Evolutionary conservation across 495 filamentous ascomycete species (phyloP).

Genomic region (Paragyromitra xinjiangensis): DNA sequence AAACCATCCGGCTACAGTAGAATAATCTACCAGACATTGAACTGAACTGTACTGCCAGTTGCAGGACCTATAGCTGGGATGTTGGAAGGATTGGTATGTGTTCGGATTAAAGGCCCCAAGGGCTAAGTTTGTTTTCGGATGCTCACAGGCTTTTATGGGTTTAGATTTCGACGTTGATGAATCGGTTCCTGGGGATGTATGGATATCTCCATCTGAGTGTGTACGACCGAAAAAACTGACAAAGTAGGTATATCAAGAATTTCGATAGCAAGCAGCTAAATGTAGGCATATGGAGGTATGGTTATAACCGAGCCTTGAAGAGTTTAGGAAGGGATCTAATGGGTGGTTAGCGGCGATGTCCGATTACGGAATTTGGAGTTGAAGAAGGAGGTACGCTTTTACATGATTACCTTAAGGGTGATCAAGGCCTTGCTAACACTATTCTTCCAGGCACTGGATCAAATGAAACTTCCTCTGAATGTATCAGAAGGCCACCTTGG

Average conservation of each 20-base stretch:
- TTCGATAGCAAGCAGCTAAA: slow-evolving; percentile 97
- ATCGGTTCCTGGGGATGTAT: slow-evolving; percentile 98
- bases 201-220: background rate
- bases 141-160: slow-evolving; percentile 59
- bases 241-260: slow-evolving; percentile 76
- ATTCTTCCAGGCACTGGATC: slow-evolving; percentile 75
- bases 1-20: background rate
- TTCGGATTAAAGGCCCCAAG: background rate
- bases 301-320: too few relatives aligned
- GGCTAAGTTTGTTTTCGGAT: background rate
- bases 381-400: slow-evolving; percentile 69
- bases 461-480: slow-evolving; percentile 93
- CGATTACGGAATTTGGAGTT: slow-evolving; percentile 90
- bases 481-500: slow-evolving; percentile 95
- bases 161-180: slow-evolving; percentile 81
- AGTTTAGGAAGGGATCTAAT: slow-evolving; percentile 5
- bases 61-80: slow-evolving; percentile 59
- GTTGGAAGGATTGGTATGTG: slow-evolving; percentile 69
- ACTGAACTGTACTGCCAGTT: slow-evolving; percentile 18
- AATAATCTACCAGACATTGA: background rate
- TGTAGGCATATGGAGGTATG: slow-evolving; percentile 86
- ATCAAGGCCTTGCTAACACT: slow-evolving; percentile 20
- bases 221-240: slow-evolving; percentile 1
- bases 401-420: background rate
- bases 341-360: slow-evolving; percentile 76